Conservation (phyloP, 176 grass and related monocot genomes). For the Luzula sylvatica region DNA sequence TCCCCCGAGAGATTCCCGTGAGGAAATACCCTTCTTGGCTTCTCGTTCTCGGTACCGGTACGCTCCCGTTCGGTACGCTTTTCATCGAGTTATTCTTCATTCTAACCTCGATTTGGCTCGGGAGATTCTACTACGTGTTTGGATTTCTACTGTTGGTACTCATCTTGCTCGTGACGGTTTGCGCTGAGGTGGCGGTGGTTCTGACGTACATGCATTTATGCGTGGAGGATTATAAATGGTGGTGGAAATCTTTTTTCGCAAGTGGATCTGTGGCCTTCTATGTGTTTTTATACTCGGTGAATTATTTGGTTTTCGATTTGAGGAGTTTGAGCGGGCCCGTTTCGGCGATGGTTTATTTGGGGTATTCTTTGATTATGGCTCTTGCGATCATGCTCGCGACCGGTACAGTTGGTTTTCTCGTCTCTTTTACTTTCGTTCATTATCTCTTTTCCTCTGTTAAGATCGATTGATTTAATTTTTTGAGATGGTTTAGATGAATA, state of each 20-base stretch:
- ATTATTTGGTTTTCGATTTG: constrained; percentile 84
- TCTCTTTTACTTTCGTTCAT: constrained; percentile 66
- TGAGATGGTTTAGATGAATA: no score
- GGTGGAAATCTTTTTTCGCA: constrained; percentile 81
- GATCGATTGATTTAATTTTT: constrained; percentile 67
- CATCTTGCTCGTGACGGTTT: constrained; percentile 53
- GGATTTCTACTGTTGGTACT: constrained; percentile 73
- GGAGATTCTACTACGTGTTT: constrained; percentile 89
- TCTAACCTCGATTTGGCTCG: constrained; percentile 79
- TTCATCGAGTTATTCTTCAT: constrained; percentile 91
- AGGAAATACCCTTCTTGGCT: constrained; percentile 73
- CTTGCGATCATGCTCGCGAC: constrained; percentile 63
- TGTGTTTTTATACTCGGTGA: constrained; percentile 83
- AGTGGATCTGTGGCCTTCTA: constrained; percentile 69
- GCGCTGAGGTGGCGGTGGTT: constrained; percentile 62
- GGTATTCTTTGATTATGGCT: constrained; percentile 73
- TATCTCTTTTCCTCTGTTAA: constrained; percentile 89
- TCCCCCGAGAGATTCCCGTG: constrained; percentile 67
- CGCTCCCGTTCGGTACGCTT: constrained; percentile 55
- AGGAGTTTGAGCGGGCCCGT: constrained; percentile 72
- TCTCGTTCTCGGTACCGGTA: constrained; percentile 69
- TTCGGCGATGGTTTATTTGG: constrained; percentile 65
- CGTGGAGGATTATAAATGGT: constrained; percentile 84
- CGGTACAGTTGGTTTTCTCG: constrained; percentile 66
- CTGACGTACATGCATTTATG: constrained; percentile 78